Evolutionary conservation across 306 rosid genomes (phyloP).

Genomic region (Vigna trinervia): DNA sequence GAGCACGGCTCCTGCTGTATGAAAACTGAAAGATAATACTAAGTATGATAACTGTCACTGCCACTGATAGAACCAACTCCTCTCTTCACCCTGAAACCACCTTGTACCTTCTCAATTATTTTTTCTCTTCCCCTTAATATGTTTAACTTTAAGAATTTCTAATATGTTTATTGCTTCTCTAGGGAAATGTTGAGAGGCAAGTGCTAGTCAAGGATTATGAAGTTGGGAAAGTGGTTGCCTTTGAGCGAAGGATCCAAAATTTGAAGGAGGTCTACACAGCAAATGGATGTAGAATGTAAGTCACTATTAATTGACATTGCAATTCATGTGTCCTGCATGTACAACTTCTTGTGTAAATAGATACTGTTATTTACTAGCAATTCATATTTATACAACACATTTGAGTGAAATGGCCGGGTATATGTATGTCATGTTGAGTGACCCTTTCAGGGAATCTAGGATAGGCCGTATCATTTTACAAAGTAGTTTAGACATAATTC

Average conservation of each 20-base stretch:
- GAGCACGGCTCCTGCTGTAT: too few relatives aligned
- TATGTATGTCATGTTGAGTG: too few relatives aligned
- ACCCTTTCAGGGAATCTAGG: too few relatives aligned
- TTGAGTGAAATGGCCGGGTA: not conserved
- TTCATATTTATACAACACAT: constrained; percentile 18
- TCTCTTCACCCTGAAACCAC: too few relatives aligned
- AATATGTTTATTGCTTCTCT: constrained; percentile 42
- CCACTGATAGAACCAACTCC: too few relatives aligned
- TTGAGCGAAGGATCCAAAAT: constrained; percentile 71
- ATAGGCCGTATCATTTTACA: too few relatives aligned
- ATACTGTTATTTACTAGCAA: constrained; percentile 14
- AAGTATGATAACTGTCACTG: too few relatives aligned
- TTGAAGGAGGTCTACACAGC: constrained; percentile 80
- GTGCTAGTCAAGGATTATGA: constrained; percentile 80
- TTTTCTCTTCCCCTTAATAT: too few relatives aligned
- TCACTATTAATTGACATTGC: constrained; percentile 20
- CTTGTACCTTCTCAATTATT: too few relatives aligned
- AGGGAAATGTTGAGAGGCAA: constrained; percentile 89
- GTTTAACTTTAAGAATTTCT: constrained; percentile 5
- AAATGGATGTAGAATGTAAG: constrained; percentile 81
- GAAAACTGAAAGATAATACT: too few relatives aligned
- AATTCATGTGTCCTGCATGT: constrained; percentile 3
- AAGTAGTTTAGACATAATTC: too few relatives aligned
- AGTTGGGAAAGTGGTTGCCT: constrained; percentile 78
- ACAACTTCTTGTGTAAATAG: constrained; percentile 20